Base-by-base conservation (phyloP, 345 rosid genomes). In the Eucalyptus urophylla region DNA sequence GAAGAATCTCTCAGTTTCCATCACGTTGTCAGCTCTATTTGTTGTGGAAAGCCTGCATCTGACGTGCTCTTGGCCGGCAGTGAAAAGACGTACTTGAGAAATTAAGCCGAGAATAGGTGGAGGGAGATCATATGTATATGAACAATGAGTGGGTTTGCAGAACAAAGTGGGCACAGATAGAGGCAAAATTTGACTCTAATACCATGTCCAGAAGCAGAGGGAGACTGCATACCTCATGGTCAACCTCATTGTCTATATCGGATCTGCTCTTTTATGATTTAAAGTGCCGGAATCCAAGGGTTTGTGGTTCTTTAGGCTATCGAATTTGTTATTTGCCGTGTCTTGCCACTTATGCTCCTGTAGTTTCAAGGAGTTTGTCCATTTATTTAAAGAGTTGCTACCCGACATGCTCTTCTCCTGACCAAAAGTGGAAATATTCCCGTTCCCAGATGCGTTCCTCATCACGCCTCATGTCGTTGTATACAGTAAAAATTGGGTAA, bases 141-240 rank as follows among this genome's bases (percentile, higher is more conserved):
- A 21, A 3, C 14, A 37, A 19, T 2, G 7, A 8, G 24, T 31
- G 0, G 2, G 80, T 7, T 33, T 16, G 43, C 11, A 15, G 6
- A 67, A 67, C 2, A 0, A 0, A 21, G 7, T 5, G 43, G 12
- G 25, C 7, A 1, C 44, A 33, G 8, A 1, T 69, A 19, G 14
- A 9, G 81, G 24, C 25, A 10, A 37, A 72, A 33, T 22, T 76
- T 40, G 45, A 8, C 45, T 72, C 4, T 2, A 2, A 72, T 72
- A 37, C 24, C 44, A 16, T 33, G 43, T 33, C 21, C 6, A 40
- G 25, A 33, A 37, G 8, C 22, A 6, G 24, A 72, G 40, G 25
- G 44, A 72, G 81, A 33, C 25, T 1, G 14, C 44, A 72, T 33
- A 3, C 81, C 81, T 21, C 25, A 6, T 37, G 45, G 8, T 76